These are phyloP conservation scores for Pythium brassicae DNA, from an alignment of 352 stramenopile genomes.

Conservation along the genomic window DNA sequence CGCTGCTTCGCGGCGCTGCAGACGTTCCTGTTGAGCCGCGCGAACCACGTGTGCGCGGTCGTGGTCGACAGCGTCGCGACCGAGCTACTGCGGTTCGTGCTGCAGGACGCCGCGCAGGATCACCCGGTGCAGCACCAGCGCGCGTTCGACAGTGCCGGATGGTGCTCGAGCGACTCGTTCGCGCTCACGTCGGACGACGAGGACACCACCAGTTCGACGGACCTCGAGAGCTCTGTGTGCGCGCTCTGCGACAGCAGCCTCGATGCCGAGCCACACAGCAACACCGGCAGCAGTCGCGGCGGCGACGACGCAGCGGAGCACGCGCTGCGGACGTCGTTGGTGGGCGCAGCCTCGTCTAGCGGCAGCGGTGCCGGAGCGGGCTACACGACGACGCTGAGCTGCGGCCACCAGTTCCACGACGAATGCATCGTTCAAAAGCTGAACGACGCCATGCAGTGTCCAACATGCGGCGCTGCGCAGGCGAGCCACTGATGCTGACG, in stretches of 20 bases:
- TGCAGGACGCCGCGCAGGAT: slow-evolving; percentile 6
- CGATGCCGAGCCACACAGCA: slow-evolving; percentile 6
- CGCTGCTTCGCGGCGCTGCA: slow-evolving; percentile 30
- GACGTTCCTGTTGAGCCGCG: slow-evolving; percentile 26
- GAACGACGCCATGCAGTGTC: slow-evolving; percentile 18
- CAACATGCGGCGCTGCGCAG: slow-evolving; percentile 15
- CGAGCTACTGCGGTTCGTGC: slow-evolving; percentile 21
- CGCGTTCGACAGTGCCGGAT: neutral
- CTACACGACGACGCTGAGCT: slow-evolving; percentile 14
- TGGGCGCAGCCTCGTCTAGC: neutral
- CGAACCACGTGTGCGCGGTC: slow-evolving; percentile 33
- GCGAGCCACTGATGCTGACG: no score
- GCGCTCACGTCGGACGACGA: slow-evolving; percentile 16
- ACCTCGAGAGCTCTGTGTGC: slow-evolving; percentile 6
- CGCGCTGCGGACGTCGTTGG: neutral
- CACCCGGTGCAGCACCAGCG: slow-evolving; percentile 5
- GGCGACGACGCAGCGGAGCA: neutral
- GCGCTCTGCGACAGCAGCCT: slow-evolving; percentile 11
- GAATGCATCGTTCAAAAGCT: slow-evolving; percentile 22
- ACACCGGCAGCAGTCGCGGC: neutral
- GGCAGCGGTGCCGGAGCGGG: neutral
- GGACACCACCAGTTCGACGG: slow-evolving; percentile 10
- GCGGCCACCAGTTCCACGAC: slow-evolving; percentile 15
- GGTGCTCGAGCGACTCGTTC: slow-evolving; percentile 13
- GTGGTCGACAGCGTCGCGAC: slow-evolving; percentile 26